These are phyloP conservation scores for Neophaeococcomyces aloes DNA, from an alignment of 2,329 filamentous ascomycete species.

Conservation along the genomic window DNA sequence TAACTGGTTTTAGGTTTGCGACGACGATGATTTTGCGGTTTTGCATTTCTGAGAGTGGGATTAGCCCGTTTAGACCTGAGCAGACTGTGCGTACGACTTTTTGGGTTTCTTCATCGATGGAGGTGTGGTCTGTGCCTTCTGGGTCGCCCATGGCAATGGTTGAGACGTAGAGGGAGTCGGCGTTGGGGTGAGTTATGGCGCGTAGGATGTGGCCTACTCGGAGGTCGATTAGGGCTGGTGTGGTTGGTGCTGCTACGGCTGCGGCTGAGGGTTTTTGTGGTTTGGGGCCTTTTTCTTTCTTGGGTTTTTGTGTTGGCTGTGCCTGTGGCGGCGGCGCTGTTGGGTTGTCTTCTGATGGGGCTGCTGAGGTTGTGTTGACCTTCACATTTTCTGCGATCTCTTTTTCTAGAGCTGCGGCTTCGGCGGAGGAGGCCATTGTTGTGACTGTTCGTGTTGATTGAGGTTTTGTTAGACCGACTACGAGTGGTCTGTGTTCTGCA, in stretches of 20 bases:
- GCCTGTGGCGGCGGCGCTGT: too few relatives aligned
- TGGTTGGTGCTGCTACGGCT: slow-evolving; percentile 61
- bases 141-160: slow-evolving; percentile 91
- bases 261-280: slow-evolving; percentile 64
- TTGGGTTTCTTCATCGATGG: slow-evolving; percentile 66
- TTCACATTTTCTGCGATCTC: too few relatives aligned
- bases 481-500: slow-evolving; percentile 21
- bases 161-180: slow-evolving; percentile 88
- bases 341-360: slow-evolving; percentile 46
- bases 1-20: slow-evolving; percentile 97
- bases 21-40: slow-evolving; percentile 89
- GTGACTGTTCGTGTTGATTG: slow-evolving; percentile 6
- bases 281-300: slow-evolving; percentile 45
- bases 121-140: slow-evolving; percentile 74
- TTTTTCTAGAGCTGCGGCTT: slow-evolving; percentile 16
- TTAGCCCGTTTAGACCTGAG: slow-evolving; percentile 85
- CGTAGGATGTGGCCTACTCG: slow-evolving; percentile 96
- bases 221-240: slow-evolving; percentile 81
- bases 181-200: slow-evolving; percentile 88
- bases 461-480: slow-evolving; percentile 23
- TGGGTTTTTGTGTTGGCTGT: too few relatives aligned
- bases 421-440: slow-evolving; percentile 10
- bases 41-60: slow-evolving; percentile 95
- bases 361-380: too few relatives aligned
- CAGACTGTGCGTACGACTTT: slow-evolving; percentile 90